Conservation (phyloP, 176 grass and related monocot species). For the Otatea glauca region DNA sequence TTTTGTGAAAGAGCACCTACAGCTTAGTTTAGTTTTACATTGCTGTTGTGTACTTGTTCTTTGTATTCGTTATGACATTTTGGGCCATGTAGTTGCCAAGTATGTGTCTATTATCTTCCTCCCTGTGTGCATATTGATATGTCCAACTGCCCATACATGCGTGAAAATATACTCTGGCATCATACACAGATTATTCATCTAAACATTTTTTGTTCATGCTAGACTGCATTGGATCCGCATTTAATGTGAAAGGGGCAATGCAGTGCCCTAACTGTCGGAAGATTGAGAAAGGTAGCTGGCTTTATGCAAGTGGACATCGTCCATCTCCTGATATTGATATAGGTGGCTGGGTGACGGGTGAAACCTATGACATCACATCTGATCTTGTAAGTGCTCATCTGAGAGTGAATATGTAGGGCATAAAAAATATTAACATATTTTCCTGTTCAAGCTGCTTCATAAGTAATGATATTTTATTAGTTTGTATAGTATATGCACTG, state of each 20-base stretch:
- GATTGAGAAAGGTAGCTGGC: conserved; percentile 89
- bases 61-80: neutral
- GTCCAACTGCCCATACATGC: neutral
- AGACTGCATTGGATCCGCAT: conserved; percentile 99
- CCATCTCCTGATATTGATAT: conserved; percentile 79
- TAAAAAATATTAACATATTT: conserved; percentile 16
- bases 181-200: conserved; percentile 31
- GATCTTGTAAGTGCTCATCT: conserved; percentile 71
- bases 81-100: conserved; percentile 9
- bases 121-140: neutral
- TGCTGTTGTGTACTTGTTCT: neutral
- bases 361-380: conserved; percentile 74
- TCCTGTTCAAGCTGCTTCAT: conserved; percentile 21
- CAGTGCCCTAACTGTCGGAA: conserved; percentile 93
- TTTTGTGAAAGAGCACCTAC: conserved; percentile 9
- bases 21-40: conserved; percentile 17
- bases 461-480: neutral
- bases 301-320: conserved; percentile 70
- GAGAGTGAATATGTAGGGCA: conserved; percentile 27
- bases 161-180: conserved; percentile 8
- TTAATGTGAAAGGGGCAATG: conserved; percentile 96
- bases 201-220: conserved; percentile 34
- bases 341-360: conserved; percentile 68
- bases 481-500: neutral
- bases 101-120: neutral